Conservation (phyloP, 306 rosid species). For the Carpinus viminea region DNA sequence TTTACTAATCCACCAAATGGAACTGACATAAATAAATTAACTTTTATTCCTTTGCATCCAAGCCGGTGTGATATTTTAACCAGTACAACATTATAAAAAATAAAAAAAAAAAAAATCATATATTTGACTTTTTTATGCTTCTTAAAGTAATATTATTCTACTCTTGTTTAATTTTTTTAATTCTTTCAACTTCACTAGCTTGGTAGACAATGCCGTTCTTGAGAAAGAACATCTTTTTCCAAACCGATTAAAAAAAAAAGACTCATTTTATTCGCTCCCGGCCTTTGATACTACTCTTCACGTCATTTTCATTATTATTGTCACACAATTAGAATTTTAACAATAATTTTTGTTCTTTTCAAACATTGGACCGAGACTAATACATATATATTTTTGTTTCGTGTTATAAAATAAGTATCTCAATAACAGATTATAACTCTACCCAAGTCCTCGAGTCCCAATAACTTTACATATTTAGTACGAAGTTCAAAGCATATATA, state of each 20-base stretch:
- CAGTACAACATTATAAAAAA: neutral
- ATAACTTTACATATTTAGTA: neutral
- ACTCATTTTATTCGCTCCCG: neutral
- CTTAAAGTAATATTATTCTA: constrained; percentile 7
- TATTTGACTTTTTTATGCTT: constrained; percentile 16
- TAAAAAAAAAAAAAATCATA: too few relatives aligned
- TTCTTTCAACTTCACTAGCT: neutral
- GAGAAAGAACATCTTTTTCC: neutral
- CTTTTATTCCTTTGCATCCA: neutral
- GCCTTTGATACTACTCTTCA: neutral
- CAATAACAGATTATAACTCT: too few relatives aligned
- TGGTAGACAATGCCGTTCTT: neutral
- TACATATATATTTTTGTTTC: too few relatives aligned
- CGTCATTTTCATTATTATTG: neutral
- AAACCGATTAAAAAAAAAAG: too few relatives aligned
- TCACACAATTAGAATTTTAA: neutral
- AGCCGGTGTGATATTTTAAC: neutral
- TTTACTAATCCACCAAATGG: constrained; percentile 6
- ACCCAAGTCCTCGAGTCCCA: too few relatives aligned
- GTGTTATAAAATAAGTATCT: too few relatives aligned
- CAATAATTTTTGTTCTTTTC: neutral
- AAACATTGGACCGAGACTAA: neutral
- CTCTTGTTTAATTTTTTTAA: neutral
- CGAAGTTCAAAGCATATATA: neutral
- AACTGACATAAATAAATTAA: neutral